These are phyloP conservation scores for Coniferiporia weirii DNA, from an alignment of 1,284 basidiomycete species.

Conservation along the genomic window DNA sequence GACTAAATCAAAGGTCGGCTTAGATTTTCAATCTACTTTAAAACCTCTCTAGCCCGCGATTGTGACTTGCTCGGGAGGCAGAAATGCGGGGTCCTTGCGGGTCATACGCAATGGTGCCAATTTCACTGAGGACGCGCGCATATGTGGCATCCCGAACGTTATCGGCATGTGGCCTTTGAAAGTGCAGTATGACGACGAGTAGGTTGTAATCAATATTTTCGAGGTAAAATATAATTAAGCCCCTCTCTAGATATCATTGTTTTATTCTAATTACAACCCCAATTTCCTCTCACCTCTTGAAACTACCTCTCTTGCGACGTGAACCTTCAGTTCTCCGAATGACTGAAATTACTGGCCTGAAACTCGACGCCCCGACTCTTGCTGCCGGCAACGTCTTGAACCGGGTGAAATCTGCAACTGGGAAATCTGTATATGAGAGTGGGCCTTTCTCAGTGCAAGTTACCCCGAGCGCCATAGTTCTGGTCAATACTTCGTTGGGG, in stretches of 20 bases:
- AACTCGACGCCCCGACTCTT: conserved; percentile 52
- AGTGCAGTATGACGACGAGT: conserved; percentile 47
- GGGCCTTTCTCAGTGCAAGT: conserved; percentile 68
- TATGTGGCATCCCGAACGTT: conserved; percentile 58
- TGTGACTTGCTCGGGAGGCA: conserved; percentile 85
- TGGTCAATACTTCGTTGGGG: conserved; percentile 5
- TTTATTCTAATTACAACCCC: conserved; percentile 58
- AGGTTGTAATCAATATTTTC: conserved; percentile 26
- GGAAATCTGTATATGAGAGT: conserved; percentile 39
- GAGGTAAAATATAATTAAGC: conserved; percentile 6
- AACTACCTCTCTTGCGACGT: conserved; percentile 36
- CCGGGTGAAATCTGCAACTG: conserved; percentile 27
- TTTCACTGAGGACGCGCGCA: conserved; percentile 58
- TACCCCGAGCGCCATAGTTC: conserved; percentile 31
- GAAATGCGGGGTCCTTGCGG: conserved; percentile 76
- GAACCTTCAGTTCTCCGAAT: conserved; percentile 36
- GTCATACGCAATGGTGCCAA: conserved; percentile 85
- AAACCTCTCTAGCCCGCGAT: conserved; percentile 57
- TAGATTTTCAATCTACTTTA: conserved; percentile 8
- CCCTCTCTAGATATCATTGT: conserved; percentile 38
- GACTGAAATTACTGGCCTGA: conserved; percentile 37
- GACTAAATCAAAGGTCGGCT: background rate
- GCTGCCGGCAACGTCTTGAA: conserved; percentile 54
- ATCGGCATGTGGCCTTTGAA: conserved; percentile 63
- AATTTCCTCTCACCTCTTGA: conserved; percentile 47